Conservation (phyloP, 2,329 filamentous ascomycete species). For the Rasamsonia emersonii region DNA sequence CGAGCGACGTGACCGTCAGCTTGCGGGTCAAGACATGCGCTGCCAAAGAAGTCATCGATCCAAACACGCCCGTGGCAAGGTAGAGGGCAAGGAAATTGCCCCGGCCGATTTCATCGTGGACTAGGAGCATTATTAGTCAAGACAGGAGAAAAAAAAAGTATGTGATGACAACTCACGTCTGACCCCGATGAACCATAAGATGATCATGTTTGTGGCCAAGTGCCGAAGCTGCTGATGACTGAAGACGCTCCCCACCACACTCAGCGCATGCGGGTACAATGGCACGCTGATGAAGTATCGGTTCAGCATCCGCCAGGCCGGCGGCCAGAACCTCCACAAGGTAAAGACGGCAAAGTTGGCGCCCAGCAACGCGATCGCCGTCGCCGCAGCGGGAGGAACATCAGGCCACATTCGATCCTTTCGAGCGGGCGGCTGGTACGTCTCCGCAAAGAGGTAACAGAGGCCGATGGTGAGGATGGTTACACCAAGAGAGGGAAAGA, state of each 20-base stretch:
- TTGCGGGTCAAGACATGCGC: slow-evolving; percentile 35
- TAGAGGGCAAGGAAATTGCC: slow-evolving; percentile 48
- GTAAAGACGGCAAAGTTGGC: slow-evolving; percentile 43
- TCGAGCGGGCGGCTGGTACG: slow-evolving; percentile 41
- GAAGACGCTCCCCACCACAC: slow-evolving; percentile 47
- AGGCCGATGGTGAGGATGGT: slow-evolving; percentile 30
- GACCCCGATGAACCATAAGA: slow-evolving; percentile 47
- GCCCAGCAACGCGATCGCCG: slow-evolving; percentile 42
- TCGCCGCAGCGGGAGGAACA: slow-evolving; percentile 43
- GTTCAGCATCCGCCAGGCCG: slow-evolving; percentile 48
- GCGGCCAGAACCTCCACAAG: slow-evolving; percentile 44
- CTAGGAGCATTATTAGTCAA: slow-evolving; percentile 13
- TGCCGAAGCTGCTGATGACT: slow-evolving; percentile 49
- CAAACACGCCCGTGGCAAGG: slow-evolving; percentile 39
- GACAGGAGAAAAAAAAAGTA: neutral
- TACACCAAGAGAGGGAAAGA: slow-evolving; percentile 38
- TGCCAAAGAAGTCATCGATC: slow-evolving; percentile 39
- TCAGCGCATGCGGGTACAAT: slow-evolving; percentile 44
- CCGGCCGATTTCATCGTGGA: slow-evolving; percentile 49
- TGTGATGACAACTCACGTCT: slow-evolving; percentile 25
- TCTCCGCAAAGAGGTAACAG: slow-evolving; percentile 38
- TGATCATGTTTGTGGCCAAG: slow-evolving; percentile 45
- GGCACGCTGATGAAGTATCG: slow-evolving; percentile 47
- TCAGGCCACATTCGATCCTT: slow-evolving; percentile 43
- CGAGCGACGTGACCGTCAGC: slow-evolving; percentile 40